Evolutionary conservation across 202 grass and related monocot genomes (phyloP).

Genomic region (Schoenoplectus tabernaemontani): DNA sequence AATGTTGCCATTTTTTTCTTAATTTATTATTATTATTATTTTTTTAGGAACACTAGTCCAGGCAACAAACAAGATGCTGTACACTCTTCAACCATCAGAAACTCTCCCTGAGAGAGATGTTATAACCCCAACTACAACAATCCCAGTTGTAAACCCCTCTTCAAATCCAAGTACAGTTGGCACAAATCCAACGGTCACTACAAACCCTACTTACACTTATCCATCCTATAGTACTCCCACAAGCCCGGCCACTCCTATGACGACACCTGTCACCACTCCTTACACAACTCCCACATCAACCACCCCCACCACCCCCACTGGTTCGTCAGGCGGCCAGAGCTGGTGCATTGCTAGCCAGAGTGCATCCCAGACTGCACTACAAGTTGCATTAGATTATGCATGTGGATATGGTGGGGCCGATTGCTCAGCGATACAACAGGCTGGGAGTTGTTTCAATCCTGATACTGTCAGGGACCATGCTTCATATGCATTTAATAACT

Average conservation of each 20-base stretch:
- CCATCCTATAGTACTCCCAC: slow-evolving; percentile 37
- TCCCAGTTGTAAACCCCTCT: slow-evolving; percentile 68
- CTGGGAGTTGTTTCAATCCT: slow-evolving; percentile 74
- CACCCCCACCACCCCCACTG: background rate
- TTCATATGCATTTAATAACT: slow-evolving; percentile 92
- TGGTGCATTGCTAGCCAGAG: slow-evolving; percentile 88
- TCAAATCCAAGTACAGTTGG: slow-evolving; percentile 19
- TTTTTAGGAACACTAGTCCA: slow-evolving; percentile 17
- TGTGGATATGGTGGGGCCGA: slow-evolving; percentile 81
- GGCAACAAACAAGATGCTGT: slow-evolving; percentile 16
- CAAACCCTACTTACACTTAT: slow-evolving; percentile 27
- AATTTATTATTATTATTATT: background rate
- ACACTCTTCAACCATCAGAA: slow-evolving; percentile 15
- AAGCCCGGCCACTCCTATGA: background rate
- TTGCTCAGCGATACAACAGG: slow-evolving; percentile 64
- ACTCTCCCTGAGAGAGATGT: slow-evolving; percentile 29
- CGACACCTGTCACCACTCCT: background rate
- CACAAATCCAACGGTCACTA: slow-evolving; percentile 11
- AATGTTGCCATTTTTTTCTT: background rate
- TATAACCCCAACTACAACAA: slow-evolving; percentile 40
- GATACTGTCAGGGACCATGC: slow-evolving; percentile 80
- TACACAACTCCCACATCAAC: background rate
- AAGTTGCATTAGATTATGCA: slow-evolving; percentile 94
- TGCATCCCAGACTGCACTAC: slow-evolving; percentile 58
- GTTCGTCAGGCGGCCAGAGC: slow-evolving; percentile 32